Conservation (phyloP, 1,284 basidiomycete species). For the Bondarzewia mesenterica region DNA sequence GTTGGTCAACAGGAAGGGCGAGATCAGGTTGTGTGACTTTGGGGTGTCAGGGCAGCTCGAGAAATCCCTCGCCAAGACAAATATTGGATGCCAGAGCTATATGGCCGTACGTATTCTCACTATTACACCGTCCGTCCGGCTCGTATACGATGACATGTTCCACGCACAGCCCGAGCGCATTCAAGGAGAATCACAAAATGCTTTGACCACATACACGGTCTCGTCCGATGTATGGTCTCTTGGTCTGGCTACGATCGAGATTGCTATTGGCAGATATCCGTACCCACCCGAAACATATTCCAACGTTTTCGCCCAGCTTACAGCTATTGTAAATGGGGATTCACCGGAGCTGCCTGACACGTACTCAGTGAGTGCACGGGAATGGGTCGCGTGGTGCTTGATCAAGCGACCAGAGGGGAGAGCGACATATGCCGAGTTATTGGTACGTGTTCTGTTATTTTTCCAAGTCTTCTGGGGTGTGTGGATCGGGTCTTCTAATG, state of each 20-base stretch:
- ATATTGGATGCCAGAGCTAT: conserved; percentile 97
- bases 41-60: conserved; percentile 97
- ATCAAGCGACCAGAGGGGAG: conserved; percentile 72
- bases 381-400: conserved; percentile 60
- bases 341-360: conserved; percentile 73
- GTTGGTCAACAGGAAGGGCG: conserved; percentile 81
- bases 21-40: conserved; percentile 96
- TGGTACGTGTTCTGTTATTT: conserved; percentile 36
- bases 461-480: conserved; percentile 1
- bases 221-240: conserved; percentile 98
- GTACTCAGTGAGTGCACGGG: conserved; percentile 42
- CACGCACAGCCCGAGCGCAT: conserved; percentile 78
- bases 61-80: conserved; percentile 94
- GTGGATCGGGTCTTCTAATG: neutral
- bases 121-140: neutral
- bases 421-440: conserved; percentile 79
- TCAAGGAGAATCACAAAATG: conserved; percentile 86
- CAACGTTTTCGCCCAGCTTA: conserved; percentile 94
- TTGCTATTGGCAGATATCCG: conserved; percentile 88
- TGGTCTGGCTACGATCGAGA: conserved; percentile 93
- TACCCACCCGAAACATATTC: conserved; percentile 98
- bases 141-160: conserved; percentile 26
- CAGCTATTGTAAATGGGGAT: conserved; percentile 93
- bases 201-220: conserved; percentile 87
- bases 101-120: conserved; percentile 73